phyloP scores from a whole-genome alignment of 208 protist species.

The Perkinsela sp. region DNA sequence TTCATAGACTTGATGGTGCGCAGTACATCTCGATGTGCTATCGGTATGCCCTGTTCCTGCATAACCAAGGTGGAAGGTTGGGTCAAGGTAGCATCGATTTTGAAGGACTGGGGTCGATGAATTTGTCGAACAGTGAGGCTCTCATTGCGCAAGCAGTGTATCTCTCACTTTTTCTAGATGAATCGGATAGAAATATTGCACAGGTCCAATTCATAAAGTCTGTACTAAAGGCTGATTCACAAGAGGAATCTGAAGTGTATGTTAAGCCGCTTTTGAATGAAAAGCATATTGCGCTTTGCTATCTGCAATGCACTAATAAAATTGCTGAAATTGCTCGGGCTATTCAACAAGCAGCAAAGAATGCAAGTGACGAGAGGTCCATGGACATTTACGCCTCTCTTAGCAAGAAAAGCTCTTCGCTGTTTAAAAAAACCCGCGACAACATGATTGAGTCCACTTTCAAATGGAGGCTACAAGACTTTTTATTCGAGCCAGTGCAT shows the following conservation, averaged over 20 bases:
- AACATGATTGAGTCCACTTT: background rate
- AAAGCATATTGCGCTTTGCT: background rate
- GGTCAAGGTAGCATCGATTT: background rate
- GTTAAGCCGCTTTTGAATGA: background rate
- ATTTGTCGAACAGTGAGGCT: background rate
- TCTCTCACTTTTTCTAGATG: background rate
- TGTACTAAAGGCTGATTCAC: background rate
- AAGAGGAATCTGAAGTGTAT: background rate
- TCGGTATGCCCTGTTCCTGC: background rate
- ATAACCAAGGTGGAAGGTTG: background rate
- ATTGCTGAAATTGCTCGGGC: background rate
- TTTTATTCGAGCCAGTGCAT: background rate
- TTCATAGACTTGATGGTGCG: background rate
- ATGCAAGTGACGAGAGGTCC: background rate
- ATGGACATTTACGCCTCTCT: background rate
- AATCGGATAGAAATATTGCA: background rate
- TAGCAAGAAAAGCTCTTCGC: background rate
- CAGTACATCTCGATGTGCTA: background rate
- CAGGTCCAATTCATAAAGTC: background rate
- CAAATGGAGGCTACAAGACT: background rate
- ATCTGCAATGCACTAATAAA: background rate
- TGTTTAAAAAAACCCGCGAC: background rate
- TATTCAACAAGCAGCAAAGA: background rate
- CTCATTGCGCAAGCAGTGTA: background rate
- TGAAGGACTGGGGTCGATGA: background rate